Percentiles rank a stretch among this genome's conserved stretches.
Evolutionary conservation across 225 moss, liverwort and hornwort genomes (phyloP).

Genomic region (Pseudisothecium myosuroides): DNA sequence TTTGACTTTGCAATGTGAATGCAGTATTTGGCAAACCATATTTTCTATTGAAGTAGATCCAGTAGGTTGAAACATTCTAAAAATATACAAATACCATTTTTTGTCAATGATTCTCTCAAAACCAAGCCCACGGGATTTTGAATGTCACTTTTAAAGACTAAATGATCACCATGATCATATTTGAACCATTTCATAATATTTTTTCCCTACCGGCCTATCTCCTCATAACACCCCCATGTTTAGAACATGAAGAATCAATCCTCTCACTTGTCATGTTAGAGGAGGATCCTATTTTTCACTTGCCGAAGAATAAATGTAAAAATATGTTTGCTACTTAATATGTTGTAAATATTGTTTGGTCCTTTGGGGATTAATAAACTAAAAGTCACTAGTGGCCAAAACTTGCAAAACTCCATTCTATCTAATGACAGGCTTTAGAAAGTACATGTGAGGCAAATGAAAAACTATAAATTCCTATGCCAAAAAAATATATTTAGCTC

Average conservation of each 20-base stretch:
- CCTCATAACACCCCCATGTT: too few relatives aligned
- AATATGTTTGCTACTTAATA: too few relatives aligned
- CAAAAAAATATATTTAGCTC: too few relatives aligned
- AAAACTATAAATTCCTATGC: too few relatives aligned
- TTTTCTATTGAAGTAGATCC: neutral
- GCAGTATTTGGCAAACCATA: neutral
- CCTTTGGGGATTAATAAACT: too few relatives aligned
- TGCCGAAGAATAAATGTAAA: neutral
- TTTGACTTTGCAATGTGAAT: neutral
- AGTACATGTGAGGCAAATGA: too few relatives aligned
- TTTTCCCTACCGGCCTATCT: neutral
- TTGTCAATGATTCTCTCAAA: neutral
- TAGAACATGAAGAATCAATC: neutral
- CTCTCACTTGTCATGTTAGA: neutral
- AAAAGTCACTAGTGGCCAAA: too few relatives aligned
- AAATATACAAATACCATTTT: neutral
- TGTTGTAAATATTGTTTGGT: too few relatives aligned
- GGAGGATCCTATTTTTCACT: neutral
- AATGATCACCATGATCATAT: neutral
- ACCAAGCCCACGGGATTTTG: rapidly evolving
- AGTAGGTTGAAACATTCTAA: neutral
- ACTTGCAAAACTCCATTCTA: too few relatives aligned
- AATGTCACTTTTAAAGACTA: neutral
- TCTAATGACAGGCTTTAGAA: too few relatives aligned
- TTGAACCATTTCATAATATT: neutral